Percentiles rank a stretch among this genome's conserved stretches.
Evolutionary conservation across 495 filamentous ascomycete genomes (phyloP).

Genomic region (Talaromyces thailandensis): DNA sequence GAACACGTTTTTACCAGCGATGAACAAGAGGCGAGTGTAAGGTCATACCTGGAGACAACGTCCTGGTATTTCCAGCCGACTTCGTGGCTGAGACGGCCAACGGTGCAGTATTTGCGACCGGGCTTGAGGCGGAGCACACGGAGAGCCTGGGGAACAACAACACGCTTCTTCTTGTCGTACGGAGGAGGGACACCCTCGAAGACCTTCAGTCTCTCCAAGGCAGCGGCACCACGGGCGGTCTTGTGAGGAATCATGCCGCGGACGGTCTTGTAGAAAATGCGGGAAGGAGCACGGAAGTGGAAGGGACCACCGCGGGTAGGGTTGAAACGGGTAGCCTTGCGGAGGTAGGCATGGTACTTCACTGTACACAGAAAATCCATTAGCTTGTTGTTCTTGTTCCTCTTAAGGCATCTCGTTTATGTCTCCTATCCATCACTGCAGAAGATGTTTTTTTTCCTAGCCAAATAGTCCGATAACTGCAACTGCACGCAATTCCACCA

Average conservation of each 20-base stretch:
- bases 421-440: not conserved
- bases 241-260: conserved; percentile 99
- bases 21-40: not conserved
- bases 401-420: not conserved
- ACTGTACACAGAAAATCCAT: conserved; percentile 50
- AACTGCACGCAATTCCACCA: not conserved
- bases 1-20: conserved; percentile 4
- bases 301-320: conserved; percentile 97
- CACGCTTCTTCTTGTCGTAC: conserved; percentile 99
- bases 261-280: conserved; percentile 99
- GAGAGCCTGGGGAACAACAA: conserved; percentile 97
- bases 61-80: conserved; percentile 99
- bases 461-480: conserved; percentile 5
- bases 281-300: conserved; percentile 97
- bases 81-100: conserved; percentile 94
- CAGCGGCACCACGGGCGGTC: conserved; percentile 92
- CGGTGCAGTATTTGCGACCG: conserved; percentile 98
- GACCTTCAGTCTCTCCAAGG: conserved; percentile 95
- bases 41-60: conserved; percentile 85
- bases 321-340: conserved; percentile 99
- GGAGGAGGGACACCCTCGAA: conserved; percentile 99
- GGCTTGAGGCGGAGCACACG: conserved; percentile 91
- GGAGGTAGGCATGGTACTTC: conserved; percentile 99
- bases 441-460: conserved; percentile 5
- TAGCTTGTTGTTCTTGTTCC: conserved; percentile 16